Conservation (phyloP, 148 eudicot species). For the Vaccinium myrtillus region DNA sequence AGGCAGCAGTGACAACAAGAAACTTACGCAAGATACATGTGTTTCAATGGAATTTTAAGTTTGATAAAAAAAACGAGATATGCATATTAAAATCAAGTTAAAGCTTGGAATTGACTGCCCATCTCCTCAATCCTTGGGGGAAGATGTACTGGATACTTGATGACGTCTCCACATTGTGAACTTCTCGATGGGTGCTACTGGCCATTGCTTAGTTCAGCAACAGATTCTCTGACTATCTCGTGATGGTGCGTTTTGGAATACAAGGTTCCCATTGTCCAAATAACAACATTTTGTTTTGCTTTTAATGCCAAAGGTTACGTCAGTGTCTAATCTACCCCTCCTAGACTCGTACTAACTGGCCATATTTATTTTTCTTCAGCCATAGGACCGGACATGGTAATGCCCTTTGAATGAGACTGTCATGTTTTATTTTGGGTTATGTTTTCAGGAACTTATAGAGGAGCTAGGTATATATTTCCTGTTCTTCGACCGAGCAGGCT, state of each 20-base stretch:
- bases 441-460: conserved; percentile 51
- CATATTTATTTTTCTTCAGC: not conserved
- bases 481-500: conserved; percentile 74
- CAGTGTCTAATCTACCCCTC: not conserved
- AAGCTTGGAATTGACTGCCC: not conserved
- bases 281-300: not conserved
- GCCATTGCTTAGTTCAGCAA: not conserved
- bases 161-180: not conserved
- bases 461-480: conserved; percentile 55
- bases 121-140: not conserved
- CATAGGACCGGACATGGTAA: not conserved
- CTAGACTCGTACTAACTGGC: not conserved
- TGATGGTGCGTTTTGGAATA: not conserved
- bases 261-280: not conserved
- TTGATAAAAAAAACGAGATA: not conserved
- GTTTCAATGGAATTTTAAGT: not conserved
- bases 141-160: not conserved
- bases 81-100: too few relatives aligned
- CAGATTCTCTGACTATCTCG: not conserved
- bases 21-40: not conserved
- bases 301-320: not conserved
- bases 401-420: not conserved
- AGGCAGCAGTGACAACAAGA: not conserved
- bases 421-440: too few relatives aligned
- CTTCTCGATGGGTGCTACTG: too few relatives aligned